Base-by-base conservation (phyloP, 441 rosid species). In the Populus hybrid region DNA sequence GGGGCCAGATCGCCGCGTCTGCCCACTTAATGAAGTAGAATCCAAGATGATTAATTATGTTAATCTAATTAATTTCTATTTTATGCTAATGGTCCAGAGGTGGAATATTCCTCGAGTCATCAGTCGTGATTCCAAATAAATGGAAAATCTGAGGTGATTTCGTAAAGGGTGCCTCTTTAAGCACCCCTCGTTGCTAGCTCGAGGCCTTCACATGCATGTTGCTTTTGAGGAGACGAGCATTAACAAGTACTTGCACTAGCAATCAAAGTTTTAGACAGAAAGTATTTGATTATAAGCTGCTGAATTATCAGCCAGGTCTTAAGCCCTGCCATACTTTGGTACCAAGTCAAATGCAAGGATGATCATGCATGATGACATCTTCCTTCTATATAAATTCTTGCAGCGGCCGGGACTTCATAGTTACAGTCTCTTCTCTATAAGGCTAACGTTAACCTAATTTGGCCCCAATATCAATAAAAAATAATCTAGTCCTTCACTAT, bases 171-270 rank as follows among this genome's bases (percentile, higher is more conserved):
- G 40, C 71, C 23, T 68, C 71, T 18, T 68, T 5, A 69, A 69
- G 24, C 1, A 24, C 24, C n/a, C 7, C 72, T 36, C 72, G 76
- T 77, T 81, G 85, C 80, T 77, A 24, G 24, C 24, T 24, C 71
- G 75, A 74, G 86, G 63, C 91, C 85, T 76, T 76, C 86, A 78
- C 57, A 40, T 89, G 91, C 57, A 40, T 89, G 91, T 84, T 85
- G 85, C 87, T 83, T 79, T 81, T 73, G 57, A 46, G 83, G 90
- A 83, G 84, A 80, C 91, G 24, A 24, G 24, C 24, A 87, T 61
- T 10, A 69, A 9, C 53, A n/a, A 69, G 36, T 19, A 36, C 9
- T 35, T 36, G 4, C 70, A 63, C 18, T 16, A 14, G 21, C 21
- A 28, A 26, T 28, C 4, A 30, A 30, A 28, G 9, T 8, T 9